A percentile compares a stretch with the other conserved stretches of the same genome.
Conservation (phyloP, 371 early-diverging fungal genomes). For the Mortierella sp. region DNA sequence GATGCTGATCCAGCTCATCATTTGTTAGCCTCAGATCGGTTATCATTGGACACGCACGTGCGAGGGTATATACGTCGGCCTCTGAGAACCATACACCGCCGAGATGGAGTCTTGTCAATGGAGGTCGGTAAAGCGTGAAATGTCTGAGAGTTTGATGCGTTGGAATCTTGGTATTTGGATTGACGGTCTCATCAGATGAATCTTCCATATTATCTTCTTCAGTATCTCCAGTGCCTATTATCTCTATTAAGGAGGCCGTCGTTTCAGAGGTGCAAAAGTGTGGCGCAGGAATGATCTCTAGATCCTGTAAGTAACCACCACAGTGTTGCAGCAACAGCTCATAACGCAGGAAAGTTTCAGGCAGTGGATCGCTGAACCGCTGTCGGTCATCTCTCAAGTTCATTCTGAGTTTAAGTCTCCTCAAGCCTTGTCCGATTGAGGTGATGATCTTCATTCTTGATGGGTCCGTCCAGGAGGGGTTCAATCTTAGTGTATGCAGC, state of each 20-base stretch:
- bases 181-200: neutral
- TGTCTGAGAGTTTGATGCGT: constrained; percentile 7
- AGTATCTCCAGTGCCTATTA: neutral
- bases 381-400: constrained; percentile 2
- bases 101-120: constrained; percentile 17
- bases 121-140: constrained; percentile 11
- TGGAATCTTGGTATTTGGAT: neutral
- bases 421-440: constrained; percentile 4
- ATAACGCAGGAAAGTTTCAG: constrained; percentile 11
- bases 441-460: constrained; percentile 5
- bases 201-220: neutral
- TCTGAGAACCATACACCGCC: constrained; percentile 31
- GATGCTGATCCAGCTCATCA: constrained; percentile 1
- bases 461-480: constrained; percentile 11
- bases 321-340: constrained; percentile 12
- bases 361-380: neutral
- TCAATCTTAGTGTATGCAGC: constrained; percentile 17
- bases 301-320: constrained; percentile 11
- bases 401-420: constrained; percentile 14
- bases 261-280: neutral
- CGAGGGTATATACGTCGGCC: constrained; percentile 8
- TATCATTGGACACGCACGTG: constrained; percentile 15
- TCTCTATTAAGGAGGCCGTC: neutral
- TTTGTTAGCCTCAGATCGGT: constrained; percentile 28
- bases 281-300: constrained; percentile 20